Percentiles rank a stretch among this genome's conserved stretches.
Evolutionary conservation across 345 rosid species (phyloP).

Genomic region (Arabidopsis thaliana): DNA sequence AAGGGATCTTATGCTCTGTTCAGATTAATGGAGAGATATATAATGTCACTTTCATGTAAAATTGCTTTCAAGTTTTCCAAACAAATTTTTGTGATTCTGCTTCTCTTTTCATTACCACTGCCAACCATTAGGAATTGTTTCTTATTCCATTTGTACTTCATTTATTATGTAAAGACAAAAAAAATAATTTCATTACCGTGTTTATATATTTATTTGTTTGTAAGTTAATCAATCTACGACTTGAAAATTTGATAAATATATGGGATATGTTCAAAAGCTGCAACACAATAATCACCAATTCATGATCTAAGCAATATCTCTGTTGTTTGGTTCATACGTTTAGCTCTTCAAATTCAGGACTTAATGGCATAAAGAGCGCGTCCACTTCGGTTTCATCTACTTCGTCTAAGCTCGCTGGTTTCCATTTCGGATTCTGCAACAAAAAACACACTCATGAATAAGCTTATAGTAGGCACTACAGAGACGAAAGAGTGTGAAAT

Average conservation of each 20-base stretch:
- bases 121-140: not conserved
- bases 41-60: constrained; percentile 33
- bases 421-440: constrained; percentile 90
- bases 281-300: not conserved
- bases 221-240: not conserved
- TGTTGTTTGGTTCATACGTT: constrained; percentile 44
- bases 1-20: constrained; percentile 30
- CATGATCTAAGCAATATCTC: not conserved
- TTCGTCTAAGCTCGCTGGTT: constrained; percentile 67
- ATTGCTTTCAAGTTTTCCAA: not conserved
- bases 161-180: not conserved
- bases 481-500: not conserved
- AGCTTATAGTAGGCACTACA: constrained; percentile 13
- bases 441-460: not conserved
- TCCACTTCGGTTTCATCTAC: constrained; percentile 70
- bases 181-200: not conserved
- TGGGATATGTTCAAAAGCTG: not conserved
- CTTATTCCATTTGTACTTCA: not conserved
- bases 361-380: constrained; percentile 63
- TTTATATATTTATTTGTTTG: not conserved
- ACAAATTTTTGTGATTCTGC: constrained; percentile 11
- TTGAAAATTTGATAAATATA: not conserved
- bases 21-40: constrained; percentile 38
- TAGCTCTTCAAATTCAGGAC: constrained; percentile 62
- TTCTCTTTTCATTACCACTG: constrained; percentile 6